Conservation (phyloP, 179 eudicot genomes). For the Camellia oleifera region DNA sequence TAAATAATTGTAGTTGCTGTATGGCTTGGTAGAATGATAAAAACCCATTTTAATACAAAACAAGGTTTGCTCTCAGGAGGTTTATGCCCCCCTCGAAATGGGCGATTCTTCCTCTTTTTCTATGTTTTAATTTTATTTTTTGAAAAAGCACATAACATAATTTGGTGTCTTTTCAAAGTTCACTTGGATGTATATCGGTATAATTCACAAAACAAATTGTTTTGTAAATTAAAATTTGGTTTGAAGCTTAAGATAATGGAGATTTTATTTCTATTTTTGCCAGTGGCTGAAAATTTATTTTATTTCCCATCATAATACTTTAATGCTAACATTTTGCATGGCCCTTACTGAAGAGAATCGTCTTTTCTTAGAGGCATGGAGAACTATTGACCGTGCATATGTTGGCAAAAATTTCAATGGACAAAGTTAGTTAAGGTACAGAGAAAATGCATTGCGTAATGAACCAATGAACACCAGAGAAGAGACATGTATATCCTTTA, state of each 20-base stretch:
- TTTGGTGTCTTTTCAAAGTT: too few relatives aligned
- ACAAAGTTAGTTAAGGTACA: slow-evolving; percentile 95
- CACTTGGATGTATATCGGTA: too few relatives aligned
- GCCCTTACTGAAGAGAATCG: slow-evolving; percentile 89
- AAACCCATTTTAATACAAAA: too few relatives aligned
- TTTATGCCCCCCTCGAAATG: too few relatives aligned
- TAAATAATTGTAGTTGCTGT: too few relatives aligned
- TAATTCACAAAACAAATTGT: background rate
- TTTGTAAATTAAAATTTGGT: background rate
- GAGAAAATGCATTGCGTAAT: slow-evolving; percentile 83
- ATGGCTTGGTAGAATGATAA: too few relatives aligned
- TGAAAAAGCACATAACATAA: too few relatives aligned
- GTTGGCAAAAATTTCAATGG: slow-evolving; percentile 94
- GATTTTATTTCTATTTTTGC: background rate
- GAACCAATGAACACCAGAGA: slow-evolving; percentile 90
- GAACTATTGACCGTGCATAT: slow-evolving; percentile 89
- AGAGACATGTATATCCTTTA: slow-evolving; percentile 51
- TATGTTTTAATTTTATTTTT: too few relatives aligned
- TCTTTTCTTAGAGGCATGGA: slow-evolving; percentile 95
- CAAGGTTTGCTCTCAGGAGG: too few relatives aligned
- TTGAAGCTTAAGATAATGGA: background rate
- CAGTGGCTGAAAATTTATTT: background rate
- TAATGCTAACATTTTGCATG: slow-evolving; percentile 36
- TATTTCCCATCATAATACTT: background rate
- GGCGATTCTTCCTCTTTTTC: too few relatives aligned